Conservation (phyloP, 768 basidiomycete genomes). For the Infundibulicybe gibba region DNA sequence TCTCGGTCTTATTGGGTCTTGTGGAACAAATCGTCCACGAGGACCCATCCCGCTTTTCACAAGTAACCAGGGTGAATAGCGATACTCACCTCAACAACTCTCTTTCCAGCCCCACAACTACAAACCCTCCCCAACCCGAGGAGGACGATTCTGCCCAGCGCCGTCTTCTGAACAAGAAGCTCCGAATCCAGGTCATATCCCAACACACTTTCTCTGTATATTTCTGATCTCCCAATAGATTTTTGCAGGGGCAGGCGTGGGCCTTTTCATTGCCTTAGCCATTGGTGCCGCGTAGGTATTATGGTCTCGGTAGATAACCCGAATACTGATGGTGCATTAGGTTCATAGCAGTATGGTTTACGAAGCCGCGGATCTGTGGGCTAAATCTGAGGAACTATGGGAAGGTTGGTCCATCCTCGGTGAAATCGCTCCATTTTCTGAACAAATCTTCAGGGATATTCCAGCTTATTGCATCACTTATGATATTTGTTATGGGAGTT, state of each 20-base stretch:
- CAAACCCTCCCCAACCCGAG: slow-evolving; percentile 21
- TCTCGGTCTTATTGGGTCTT: slow-evolving; percentile 87
- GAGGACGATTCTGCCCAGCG: slow-evolving; percentile 15
- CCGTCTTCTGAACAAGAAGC: slow-evolving; percentile 55
- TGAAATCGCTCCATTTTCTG: background rate
- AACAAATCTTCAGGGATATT: slow-evolving; percentile 44
- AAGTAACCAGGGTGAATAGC: slow-evolving; percentile 13
- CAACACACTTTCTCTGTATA: background rate
- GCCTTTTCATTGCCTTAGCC: slow-evolving; percentile 74
- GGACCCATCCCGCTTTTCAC: slow-evolving; percentile 18
- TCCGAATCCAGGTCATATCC: slow-evolving; percentile 58
- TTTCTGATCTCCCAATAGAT: slow-evolving; percentile 42
- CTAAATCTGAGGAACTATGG: slow-evolving; percentile 85
- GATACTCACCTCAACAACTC: slow-evolving; percentile 20
- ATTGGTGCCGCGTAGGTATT: slow-evolving; percentile 72
- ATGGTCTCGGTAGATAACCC: background rate
- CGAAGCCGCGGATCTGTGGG: slow-evolving; percentile 84
- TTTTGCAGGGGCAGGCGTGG: slow-evolving; percentile 67
- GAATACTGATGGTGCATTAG: slow-evolving; percentile 14
- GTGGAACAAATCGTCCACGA: slow-evolving; percentile 78
- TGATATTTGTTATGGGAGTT: slow-evolving; percentile 93
- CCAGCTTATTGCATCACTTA: slow-evolving; percentile 62
- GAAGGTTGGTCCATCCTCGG: slow-evolving; percentile 56
- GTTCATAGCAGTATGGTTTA: slow-evolving; percentile 96
- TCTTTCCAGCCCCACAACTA: slow-evolving; percentile 15